Evolutionary conservation across 169 alveolate genomes (phyloP).

Genomic region (Cryptosporidium muris): DNA sequence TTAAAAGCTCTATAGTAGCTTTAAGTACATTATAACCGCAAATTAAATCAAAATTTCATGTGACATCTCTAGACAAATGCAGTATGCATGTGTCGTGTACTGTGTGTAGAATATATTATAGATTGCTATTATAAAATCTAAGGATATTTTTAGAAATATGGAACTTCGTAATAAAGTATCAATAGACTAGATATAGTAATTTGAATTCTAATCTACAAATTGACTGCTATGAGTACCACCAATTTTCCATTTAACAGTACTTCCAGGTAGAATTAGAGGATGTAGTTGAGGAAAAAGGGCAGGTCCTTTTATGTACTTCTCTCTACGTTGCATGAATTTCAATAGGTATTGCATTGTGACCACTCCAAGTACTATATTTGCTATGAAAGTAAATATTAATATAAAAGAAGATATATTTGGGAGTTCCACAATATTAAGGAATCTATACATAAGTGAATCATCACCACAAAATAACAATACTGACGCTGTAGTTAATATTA

Average conservation of each 20-base stretch:
- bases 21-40: too few species aligned
- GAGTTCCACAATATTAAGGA: conserved; percentile 27
- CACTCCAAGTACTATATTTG: not conserved
- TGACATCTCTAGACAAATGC: too few species aligned
- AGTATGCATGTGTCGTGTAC: too few species aligned
- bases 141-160: not conserved
- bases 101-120: too few species aligned
- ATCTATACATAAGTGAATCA: not conserved
- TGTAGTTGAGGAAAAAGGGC: conserved; percentile 55
- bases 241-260: conserved; percentile 56
- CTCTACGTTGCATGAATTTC: conserved; percentile 1
- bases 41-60: too few species aligned
- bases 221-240: not conserved
- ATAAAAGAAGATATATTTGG: conserved; percentile 33
- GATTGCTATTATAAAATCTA: too few species aligned
- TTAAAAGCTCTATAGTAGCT: too few species aligned
- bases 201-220: not conserved
- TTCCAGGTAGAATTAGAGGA: conserved; percentile 47
- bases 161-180: not conserved
- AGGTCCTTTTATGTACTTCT: conserved; percentile 34
- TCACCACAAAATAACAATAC: not conserved
- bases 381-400: not conserved
- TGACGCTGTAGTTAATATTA: conserved; percentile 9
- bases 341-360: conserved; percentile 15
- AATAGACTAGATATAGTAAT: not conserved